Base-by-base conservation (phyloP, 176 grass and related monocot genomes). In the Tillandsia leiboldiana region DNA sequence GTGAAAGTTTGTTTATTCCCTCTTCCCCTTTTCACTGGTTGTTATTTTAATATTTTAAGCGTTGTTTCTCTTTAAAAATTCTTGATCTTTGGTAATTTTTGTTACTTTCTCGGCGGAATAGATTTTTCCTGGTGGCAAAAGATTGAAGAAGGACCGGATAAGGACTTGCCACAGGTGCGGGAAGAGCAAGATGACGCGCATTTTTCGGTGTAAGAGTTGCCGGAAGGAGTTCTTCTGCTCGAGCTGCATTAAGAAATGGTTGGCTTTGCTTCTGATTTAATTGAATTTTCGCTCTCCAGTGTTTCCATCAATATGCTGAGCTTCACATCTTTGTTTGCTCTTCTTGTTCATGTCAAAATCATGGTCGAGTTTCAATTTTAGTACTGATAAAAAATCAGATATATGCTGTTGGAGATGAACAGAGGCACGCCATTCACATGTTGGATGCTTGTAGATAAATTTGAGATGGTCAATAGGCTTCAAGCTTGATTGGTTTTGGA, bases 231-330 rank as follows among this genome's bases (percentile, higher is more conserved):
- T 77, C 80, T 99, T 99, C 78, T 99, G 87, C 75, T 86, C 84
- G 61, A 81, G 81, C 61, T 99, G 90, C 85, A 78, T 88, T 76
- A 90, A 79, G 48, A 90, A 88, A 81, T 91, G 95, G 90, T 94
- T 72, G 53, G 47, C 68, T 50, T 18, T 61, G 8, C 15, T 61
- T 61, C 22, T 18, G 9, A 61, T 20, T 20, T 20, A 2, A 23
- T 17, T 61, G 15, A 23, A 53, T 12, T 58, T 57, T n/a, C 24
- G 20, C n/a, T 56, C 54, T 51, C 5, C 33, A 42, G 33, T 42
- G 33, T 42, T 42, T 42, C 3, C 33, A 7, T 42, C 33, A 42
- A 42, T 6, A 42, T 42, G 7, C 7, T 5, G 0, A 42, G 33
- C 33, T 42, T 42, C 33, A 42, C 33, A 42, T 42, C 33, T 42